Percentiles rank a stretch among this genome's conserved stretches.
Conservation (phyloP, 352 stramenopile species). For the Aphanomyces cochlioides region DNA sequence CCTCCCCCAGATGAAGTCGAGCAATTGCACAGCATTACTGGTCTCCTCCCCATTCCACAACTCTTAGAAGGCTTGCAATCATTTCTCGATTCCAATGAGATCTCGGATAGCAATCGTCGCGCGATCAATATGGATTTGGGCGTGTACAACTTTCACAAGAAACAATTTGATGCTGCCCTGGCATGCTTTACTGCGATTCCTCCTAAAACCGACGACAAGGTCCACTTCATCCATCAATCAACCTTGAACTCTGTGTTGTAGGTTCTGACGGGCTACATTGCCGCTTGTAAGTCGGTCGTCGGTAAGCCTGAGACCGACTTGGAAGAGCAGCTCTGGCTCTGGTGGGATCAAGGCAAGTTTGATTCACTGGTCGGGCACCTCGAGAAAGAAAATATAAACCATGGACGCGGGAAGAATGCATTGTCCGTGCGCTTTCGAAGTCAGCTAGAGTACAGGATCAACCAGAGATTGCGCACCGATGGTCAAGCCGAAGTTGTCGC, state of each 20-base stretch:
- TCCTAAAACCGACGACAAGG: background rate
- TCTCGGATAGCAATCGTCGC: background rate
- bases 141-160: constrained; percentile 27
- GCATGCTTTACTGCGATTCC: background rate
- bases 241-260: background rate
- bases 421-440: constrained; percentile 7
- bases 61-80: constrained; percentile 13
- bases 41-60: background rate
- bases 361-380: background rate
- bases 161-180: constrained; percentile 7
- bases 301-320: background rate
- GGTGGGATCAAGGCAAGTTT: background rate
- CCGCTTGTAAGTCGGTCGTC: constrained; percentile 16
- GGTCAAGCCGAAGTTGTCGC: background rate
- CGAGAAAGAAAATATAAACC: constrained; percentile 2
- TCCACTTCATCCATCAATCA: background rate
- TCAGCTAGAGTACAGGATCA: constrained; percentile 6
- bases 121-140: constrained; percentile 14
- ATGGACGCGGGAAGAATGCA: background rate
- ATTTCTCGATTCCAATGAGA: background rate
- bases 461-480: background rate
- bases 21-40: constrained; percentile 19
- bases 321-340: constrained; percentile 2
- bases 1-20: constrained; percentile 29
- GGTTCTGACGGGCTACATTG: constrained; percentile 17